Conservation (phyloP, 352 stramenopile genomes). For the Phytophthora pseudosyringae region DNA sequence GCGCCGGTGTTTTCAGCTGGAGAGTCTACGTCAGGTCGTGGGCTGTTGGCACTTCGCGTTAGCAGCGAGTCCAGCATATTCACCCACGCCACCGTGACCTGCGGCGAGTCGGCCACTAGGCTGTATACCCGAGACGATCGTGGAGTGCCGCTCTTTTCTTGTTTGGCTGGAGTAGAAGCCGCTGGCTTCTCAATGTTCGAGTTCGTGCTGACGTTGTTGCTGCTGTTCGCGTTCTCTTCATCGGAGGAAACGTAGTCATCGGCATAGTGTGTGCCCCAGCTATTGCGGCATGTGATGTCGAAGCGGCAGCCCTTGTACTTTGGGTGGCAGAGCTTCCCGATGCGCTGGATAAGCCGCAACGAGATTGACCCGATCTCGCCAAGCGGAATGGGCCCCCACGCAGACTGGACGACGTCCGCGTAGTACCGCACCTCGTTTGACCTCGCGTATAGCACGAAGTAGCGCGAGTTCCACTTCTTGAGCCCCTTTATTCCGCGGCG, state of each 20-base stretch:
- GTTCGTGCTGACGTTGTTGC: slow-evolving; percentile 26
- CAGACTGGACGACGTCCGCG: slow-evolving; percentile 76
- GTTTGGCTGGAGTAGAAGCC: slow-evolving; percentile 24
- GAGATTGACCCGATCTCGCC: slow-evolving; percentile 84
- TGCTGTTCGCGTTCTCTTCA: slow-evolving; percentile 61
- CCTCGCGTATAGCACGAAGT: slow-evolving; percentile 81
- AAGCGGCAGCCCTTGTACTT: slow-evolving; percentile 88
- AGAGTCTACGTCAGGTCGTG: slow-evolving; percentile 53
- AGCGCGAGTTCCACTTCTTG: slow-evolving; percentile 87
- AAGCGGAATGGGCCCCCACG: slow-evolving; percentile 77
- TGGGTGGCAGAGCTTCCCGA: slow-evolving; percentile 75
- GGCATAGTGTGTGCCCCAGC: slow-evolving; percentile 76
- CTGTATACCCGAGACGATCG: slow-evolving; percentile 77
- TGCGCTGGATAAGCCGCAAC: slow-evolving; percentile 81
- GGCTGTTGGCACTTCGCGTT: slow-evolving; percentile 76
- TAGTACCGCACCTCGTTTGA: slow-evolving; percentile 85
- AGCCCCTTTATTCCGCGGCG: slow-evolving; percentile 78
- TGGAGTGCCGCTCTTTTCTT: slow-evolving; percentile 63
- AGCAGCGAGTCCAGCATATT: slow-evolving; percentile 79
- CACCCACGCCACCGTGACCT: slow-evolving; percentile 74
- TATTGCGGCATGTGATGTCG: slow-evolving; percentile 86
- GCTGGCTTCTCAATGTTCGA: slow-evolving; percentile 32
- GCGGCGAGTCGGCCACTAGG: slow-evolving; percentile 78
- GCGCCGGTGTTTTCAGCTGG: slow-evolving; percentile 12
- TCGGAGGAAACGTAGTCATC: slow-evolving; percentile 84